Percentiles rank a stretch among this genome's conserved stretches.
These are phyloP conservation scores for Bryopsis sp. DNA, from an alignment of 139 green algal species.

Conservation along the genomic window DNA sequence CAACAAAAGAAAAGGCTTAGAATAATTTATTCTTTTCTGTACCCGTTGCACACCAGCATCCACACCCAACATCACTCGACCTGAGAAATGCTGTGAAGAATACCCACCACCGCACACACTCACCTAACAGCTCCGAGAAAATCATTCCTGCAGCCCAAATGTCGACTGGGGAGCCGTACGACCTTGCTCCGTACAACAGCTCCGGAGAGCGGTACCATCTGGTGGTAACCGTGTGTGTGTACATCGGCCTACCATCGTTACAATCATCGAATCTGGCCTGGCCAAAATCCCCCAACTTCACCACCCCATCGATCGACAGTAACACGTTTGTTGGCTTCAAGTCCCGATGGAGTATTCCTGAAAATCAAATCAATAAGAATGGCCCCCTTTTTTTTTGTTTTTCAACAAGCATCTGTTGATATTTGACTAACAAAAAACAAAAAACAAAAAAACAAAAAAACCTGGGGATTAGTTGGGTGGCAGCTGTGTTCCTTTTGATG, in stretches of 20 bases:
- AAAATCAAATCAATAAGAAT: no score
- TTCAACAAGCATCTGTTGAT: no score
- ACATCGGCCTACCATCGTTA: background rate
- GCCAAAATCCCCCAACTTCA: constrained; percentile 17
- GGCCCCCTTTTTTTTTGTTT: no score
- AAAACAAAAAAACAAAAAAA: no score
- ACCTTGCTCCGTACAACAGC: constrained; percentile 67
- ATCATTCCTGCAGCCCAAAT: constrained; percentile 83
- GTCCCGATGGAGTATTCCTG: constrained; percentile 16
- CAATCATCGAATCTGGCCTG: constrained; percentile 11
- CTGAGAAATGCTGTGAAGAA: background rate
- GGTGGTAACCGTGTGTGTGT: constrained; percentile 12
- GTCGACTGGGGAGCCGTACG: constrained; percentile 71
- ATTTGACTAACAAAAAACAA: background rate
- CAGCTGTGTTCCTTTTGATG: no score
- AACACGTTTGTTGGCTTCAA: constrained; percentile 19
- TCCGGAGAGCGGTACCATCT: constrained; percentile 29
- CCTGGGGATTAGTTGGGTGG: no score
- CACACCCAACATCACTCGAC: background rate
- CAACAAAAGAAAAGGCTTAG: background rate
- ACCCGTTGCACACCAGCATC: background rate
- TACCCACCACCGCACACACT: background rate
- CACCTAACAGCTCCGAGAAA: constrained; percentile 49
- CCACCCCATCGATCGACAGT: background rate
- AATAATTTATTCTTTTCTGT: background rate